A percentile compares a stretch with the other conserved stretches of the same genome.
These are phyloP conservation scores for Przewalskia tangutica DNA, from an alignment of 257 asterid species.

Conservation along the genomic window DNA sequence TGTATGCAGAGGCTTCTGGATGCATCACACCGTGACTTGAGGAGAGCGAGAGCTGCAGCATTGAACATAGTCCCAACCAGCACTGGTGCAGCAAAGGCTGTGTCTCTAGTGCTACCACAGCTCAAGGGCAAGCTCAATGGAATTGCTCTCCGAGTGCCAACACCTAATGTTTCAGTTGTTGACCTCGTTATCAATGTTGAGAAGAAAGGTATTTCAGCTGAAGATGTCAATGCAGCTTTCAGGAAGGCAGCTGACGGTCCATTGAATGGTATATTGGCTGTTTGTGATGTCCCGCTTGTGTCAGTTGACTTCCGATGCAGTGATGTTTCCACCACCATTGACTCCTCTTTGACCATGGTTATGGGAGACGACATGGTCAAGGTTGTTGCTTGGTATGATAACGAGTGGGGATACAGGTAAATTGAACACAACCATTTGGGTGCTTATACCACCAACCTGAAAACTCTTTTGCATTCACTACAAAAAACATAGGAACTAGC, in stretches of 20 bases:
- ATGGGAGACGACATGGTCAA: constrained; percentile 98
- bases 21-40: constrained; percentile 85
- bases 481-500: too few relatives aligned
- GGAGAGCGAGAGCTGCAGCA: constrained; percentile 93
- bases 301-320: constrained; percentile 77
- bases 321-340: constrained; percentile 71
- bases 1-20: constrained; percentile 71
- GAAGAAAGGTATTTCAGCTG: constrained; percentile 71
- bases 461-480: background rate
- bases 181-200: constrained; percentile 78
- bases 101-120: constrained; percentile 84
- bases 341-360: constrained; percentile 88
- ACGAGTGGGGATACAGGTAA: constrained; percentile 97
- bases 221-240: constrained; percentile 80
- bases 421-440: background rate
- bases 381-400: constrained; percentile 96
- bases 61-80: constrained; percentile 90
- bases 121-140: constrained; percentile 94
- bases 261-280: constrained; percentile 55
- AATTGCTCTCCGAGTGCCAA: constrained; percentile 89
- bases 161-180: constrained; percentile 90
- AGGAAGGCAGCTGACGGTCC: constrained; percentile 86
- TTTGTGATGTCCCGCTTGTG: constrained; percentile 75
- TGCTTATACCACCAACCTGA: background rate
- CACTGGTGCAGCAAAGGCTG: constrained; percentile 98